Percentiles rank a stretch among this genome's conserved stretches.
Evolutionary conservation across 2,329 filamentous ascomycete genomes (phyloP).

Genomic region (Scedosporium boydii): DNA sequence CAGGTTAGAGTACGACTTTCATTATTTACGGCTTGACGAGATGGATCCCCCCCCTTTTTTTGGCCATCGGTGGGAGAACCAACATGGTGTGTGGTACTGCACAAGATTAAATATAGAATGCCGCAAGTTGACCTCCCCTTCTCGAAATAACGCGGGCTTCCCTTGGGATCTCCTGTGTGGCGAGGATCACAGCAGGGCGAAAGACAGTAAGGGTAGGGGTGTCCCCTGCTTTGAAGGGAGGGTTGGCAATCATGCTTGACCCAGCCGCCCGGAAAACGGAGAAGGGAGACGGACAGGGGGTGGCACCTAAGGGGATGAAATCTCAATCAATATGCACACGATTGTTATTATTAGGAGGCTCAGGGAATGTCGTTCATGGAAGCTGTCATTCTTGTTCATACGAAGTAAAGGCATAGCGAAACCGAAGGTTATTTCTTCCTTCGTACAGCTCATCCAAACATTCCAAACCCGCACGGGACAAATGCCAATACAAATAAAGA

Average conservation of each 20-base stretch:
- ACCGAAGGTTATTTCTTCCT: not conserved
- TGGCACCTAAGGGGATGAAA: not conserved
- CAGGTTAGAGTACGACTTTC: too few species aligned
- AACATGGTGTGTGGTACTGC: not conserved
- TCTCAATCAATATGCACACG: not conserved
- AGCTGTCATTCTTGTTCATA: not conserved
- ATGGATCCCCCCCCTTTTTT: not conserved
- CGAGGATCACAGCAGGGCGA: not conserved
- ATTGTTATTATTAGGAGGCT: not conserved
- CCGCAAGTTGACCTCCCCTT: too few species aligned
- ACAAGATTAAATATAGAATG: too few species aligned
- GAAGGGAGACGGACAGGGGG: not conserved
- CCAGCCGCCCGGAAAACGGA: slow-evolving; percentile 1
- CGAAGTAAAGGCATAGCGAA: not conserved
- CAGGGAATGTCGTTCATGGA: not conserved
- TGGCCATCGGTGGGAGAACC: not conserved
- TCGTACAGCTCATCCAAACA: not conserved
- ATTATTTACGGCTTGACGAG: too few species aligned
- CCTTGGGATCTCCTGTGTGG: not conserved
- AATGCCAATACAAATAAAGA: too few species aligned
- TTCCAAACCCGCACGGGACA: not conserved
- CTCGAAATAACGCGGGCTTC: not conserved
- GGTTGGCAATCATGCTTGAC: slow-evolving; percentile 5
- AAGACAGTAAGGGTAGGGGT: not conserved
- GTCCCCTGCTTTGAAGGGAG: not conserved